Evolutionary conservation across 257 asterid genomes (phyloP), one percentile per base, ranked within the genome.

Genomic region (Nicotiana sylvestris): DNA sequence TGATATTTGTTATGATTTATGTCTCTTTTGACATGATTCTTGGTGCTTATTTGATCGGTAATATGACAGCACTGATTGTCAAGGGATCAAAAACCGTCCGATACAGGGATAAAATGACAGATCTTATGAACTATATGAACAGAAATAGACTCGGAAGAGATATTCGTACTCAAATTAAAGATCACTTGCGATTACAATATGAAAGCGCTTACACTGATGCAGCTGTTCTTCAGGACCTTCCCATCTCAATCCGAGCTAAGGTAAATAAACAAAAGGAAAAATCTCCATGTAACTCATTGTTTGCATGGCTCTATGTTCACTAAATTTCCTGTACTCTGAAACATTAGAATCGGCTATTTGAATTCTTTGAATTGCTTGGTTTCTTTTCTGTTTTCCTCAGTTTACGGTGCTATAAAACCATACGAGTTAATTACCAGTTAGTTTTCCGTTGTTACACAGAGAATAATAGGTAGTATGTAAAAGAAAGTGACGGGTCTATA

Each of bases 21-120:
- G 98, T 94, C n/a, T 96, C 99, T 18, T 94, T 94, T 84, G 98
- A 94, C 70, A 96, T 96, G 99, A 89, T 94, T 85, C 97, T 96
- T 27, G 97, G 98, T 68, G 99, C 99, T 35, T 96, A 96, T 85
- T 84, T 96, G 91, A 93, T 96, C 8, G 99, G 99, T 90, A 96
- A 96, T 85, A 96, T 96, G 99, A 96, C 99, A 18, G 99, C 99
- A 12, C 60, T 96, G 89, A 96, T 96, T 30, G 99, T 96, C 65
- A 96, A 94, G 88, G 99, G 99, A 55, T 91, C 98, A 17, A 96
- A 92, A 84, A 96, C 99, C 69, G 99, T 88, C 85, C 91, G 93
- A 84, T 94, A 94, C 68, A 89, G 99, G 86, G 99, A 96, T 85
- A 93, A 86, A 84, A 96, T 94, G 98, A 90, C 97, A 2, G 98